These are phyloP conservation scores for Miscanthus lutarioriparius DNA, from an alignment of 176 grass and related monocot species.

Conservation along the genomic window DNA sequence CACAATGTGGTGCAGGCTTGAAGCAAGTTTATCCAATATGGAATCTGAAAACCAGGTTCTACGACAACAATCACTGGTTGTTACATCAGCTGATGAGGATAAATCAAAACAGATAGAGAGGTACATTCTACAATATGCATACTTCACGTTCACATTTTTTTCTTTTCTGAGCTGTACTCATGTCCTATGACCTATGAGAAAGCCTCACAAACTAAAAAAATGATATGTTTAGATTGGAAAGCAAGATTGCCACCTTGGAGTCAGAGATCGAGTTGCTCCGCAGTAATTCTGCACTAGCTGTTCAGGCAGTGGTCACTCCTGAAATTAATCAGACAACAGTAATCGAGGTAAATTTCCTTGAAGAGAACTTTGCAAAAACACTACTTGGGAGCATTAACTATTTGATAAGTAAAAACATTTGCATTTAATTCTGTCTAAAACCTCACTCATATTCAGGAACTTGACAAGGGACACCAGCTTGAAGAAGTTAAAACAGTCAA, in stretches of 20 bases:
- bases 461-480: constrained; percentile 48
- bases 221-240: constrained; percentile 54
- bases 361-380: constrained; percentile 19
- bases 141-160: not conserved
- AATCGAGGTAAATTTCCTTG: constrained; percentile 46
- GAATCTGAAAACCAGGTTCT: constrained; percentile 87
- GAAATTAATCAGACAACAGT: constrained; percentile 45
- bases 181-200: constrained; percentile 8
- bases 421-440: constrained; percentile 29
- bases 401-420: constrained; percentile 30
- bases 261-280: constrained; percentile 62
- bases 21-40: constrained; percentile 67
- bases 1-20: constrained; percentile 59
- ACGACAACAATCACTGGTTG: constrained; percentile 68
- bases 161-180: not conserved
- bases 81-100: constrained; percentile 74
- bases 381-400: not conserved
- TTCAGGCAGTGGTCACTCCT: constrained; percentile 40
- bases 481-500: constrained; percentile 38
- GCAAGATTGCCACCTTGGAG: constrained; percentile 70
- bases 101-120: constrained; percentile 67
- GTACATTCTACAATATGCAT: constrained; percentile 34
- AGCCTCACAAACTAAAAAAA: not conserved
- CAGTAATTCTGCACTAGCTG: constrained; percentile 44
- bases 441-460: constrained; percentile 41